Evolutionary conservation across 345 rosid genomes (phyloP), one percentile per base, ranked within the genome.

Genomic region (Eucalyptus curtisii): DNA sequence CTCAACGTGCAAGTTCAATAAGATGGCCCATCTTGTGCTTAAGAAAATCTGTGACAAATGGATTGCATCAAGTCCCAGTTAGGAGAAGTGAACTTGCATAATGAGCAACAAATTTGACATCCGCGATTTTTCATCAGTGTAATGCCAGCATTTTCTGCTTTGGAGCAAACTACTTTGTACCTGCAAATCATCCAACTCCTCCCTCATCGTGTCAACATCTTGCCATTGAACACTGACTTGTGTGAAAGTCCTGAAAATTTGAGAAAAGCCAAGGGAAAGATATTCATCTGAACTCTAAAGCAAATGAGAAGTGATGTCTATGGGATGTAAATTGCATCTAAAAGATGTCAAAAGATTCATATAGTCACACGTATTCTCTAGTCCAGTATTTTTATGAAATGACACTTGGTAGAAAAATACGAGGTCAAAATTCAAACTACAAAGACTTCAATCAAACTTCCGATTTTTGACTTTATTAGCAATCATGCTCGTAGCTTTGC

Each of bases 141-240:
- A 40, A 76, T 76, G 47, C 30, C 84, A 37, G 47, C 47, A 76
- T 2, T 76, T 40, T 6, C 47, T 10, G 16, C 42, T 86, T 19
- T n/a, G 53, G 48, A 86, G 68, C 47, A 53, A 42, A 17, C 64
- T 49, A 17, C 52, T 40, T 17, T 31, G 24, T 50, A 95, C 99
- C 97, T 98, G 99, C 88, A 98, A 91, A 93, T 98, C 99, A 93
- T 98, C 99, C 90, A 98, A 91, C 90, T 98, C 99, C 91, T 98
- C 99, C 91, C 99, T 95, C 99, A 98, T 93, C 40, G 99, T 93
- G 93, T 98, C 99, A 89, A 95, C 96, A 71, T 98, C 99, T 94
- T 97, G 99, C 99, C 99, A 98, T 92, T 98, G 99, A 52, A 94
- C 92, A 88, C 99, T 97, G 90, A 98, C 99, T 95, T 98, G 99